A percentile compares a stretch with the other conserved stretches of the same genome.
These are phyloP conservation scores for Phytophthora syringae DNA, from an alignment of 352 stramenopile species.

Conservation along the genomic window DNA sequence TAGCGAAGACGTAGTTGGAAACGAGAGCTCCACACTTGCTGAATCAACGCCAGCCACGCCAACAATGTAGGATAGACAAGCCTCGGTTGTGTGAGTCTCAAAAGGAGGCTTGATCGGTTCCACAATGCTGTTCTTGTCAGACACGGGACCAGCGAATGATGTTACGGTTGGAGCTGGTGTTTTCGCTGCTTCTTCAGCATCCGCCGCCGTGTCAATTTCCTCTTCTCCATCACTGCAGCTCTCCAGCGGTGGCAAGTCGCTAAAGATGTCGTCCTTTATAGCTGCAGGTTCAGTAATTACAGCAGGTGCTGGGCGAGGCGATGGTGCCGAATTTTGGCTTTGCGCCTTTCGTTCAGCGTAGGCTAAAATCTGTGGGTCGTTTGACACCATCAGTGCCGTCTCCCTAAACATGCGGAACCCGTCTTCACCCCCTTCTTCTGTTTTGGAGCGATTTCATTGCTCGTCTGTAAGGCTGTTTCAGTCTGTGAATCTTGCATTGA, in stretches of 20 bases:
- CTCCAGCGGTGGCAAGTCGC: conserved; percentile 65
- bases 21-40: conserved; percentile 46
- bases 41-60: conserved; percentile 44
- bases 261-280: conserved; percentile 30
- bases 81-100: conserved; percentile 47
- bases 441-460: neutral
- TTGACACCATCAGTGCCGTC: conserved; percentile 69
- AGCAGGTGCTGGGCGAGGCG: neutral
- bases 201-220: conserved; percentile 7
- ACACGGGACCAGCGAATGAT: neutral
- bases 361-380: conserved; percentile 55
- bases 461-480: neutral
- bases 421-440: conserved; percentile 40
- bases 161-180: conserved; percentile 1
- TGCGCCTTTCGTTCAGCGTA: conserved; percentile 9
- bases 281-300: conserved; percentile 21
- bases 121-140: neutral
- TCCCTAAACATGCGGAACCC: conserved; percentile 66
- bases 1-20: conserved; percentile 44
- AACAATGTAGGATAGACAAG: conserved; percentile 63
- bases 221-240: conserved; percentile 63
- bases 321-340: neutral
- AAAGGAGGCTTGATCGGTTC: conserved; percentile 35
- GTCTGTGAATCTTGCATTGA: neutral
- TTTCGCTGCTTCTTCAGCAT: conserved; percentile 8